Evolutionary conservation across 371 early-diverging fungal genomes (phyloP).

Genomic region (Mucor mucedo): DNA sequence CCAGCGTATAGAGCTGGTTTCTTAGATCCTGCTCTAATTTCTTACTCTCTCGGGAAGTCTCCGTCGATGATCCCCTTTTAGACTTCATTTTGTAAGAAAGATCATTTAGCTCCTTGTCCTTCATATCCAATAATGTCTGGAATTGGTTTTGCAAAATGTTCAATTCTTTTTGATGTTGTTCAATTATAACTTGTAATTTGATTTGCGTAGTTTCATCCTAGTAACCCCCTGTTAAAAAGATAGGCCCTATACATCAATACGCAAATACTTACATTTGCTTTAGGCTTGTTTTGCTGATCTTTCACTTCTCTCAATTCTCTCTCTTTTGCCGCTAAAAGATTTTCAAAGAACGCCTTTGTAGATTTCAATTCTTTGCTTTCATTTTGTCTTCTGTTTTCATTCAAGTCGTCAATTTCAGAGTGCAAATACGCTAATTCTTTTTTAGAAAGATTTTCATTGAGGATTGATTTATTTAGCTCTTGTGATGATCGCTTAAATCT

Average conservation of each 20-base stretch:
- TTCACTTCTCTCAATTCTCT: conserved; percentile 1
- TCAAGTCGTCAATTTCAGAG: too few relatives aligned
- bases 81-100: conserved; percentile 12
- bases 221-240: background rate
- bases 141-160: conserved; percentile 40
- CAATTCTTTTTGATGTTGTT: conserved; percentile 44
- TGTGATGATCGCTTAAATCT: conserved; percentile 1
- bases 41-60: conserved; percentile 26
- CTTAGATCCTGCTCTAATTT: background rate
- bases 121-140: conserved; percentile 44
- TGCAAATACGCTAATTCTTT: too few relatives aligned
- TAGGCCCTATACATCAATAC: background rate
- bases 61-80: conserved; percentile 28
- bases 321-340: background rate
- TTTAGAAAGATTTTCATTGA: conserved; percentile 4
- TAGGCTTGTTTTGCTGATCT: background rate
- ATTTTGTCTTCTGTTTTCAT: background rate
- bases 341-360: background rate
- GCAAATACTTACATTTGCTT: background rate
- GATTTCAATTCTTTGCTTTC: background rate
- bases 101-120: conserved; percentile 45
- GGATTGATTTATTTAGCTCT: background rate
- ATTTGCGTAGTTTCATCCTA: conserved; percentile 12
- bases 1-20: conserved; percentile 25
- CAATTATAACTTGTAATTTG: conserved; percentile 32